Conservation (phyloP, 2,329 filamentous ascomycete genomes). For the Paramyrothecium roridum region DNA sequence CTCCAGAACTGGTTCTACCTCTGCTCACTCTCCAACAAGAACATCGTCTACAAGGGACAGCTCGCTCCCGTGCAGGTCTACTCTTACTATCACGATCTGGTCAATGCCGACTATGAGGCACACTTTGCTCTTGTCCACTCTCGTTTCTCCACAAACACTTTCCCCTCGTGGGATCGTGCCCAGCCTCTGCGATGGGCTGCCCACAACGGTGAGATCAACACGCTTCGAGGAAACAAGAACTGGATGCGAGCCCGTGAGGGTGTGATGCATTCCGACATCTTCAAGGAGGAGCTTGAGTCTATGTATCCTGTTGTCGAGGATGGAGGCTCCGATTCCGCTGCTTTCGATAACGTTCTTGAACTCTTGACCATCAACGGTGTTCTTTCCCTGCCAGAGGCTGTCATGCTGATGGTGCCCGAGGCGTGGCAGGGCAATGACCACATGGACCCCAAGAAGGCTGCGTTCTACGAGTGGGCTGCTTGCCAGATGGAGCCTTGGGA, state of each 20-base stretch:
- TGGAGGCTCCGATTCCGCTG: slow-evolving; percentile 92
- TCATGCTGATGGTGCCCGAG: slow-evolving; percentile 98
- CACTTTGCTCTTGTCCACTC: slow-evolving; percentile 97
- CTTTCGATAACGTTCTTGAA: slow-evolving; percentile 95
- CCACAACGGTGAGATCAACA: slow-evolving; percentile 99
- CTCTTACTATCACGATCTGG: slow-evolving; percentile 95
- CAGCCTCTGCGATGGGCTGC: slow-evolving; percentile 95
- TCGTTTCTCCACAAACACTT: slow-evolving; percentile 97
- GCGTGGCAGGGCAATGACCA: slow-evolving; percentile 92
- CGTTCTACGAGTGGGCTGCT: slow-evolving; percentile 97
- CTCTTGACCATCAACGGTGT: slow-evolving; percentile 93
- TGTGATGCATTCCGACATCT: slow-evolving; percentile 87
- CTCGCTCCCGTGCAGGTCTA: slow-evolving; percentile 93
- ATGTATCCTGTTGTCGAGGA: slow-evolving; percentile 96
- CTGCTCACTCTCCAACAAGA: slow-evolving; percentile 94
- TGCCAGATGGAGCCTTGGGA: slow-evolving; percentile 99
- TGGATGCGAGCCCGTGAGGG: slow-evolving; percentile 98
- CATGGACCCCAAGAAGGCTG: slow-evolving; percentile 93
- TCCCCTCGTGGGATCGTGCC: slow-evolving; percentile 96
- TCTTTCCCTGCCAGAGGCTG: slow-evolving; percentile 87
- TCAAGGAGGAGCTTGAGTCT: slow-evolving; percentile 85
- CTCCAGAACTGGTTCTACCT: slow-evolving; percentile 99
- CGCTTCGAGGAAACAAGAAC: slow-evolving; percentile 95
- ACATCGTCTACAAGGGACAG: slow-evolving; percentile 99
- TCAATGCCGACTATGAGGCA: slow-evolving; percentile 94